Evolutionary conservation across 176 grass and related monocot genomes (phyloP), one percentile per base, ranked within the genome.

Genomic region (Themeda triandra): DNA sequence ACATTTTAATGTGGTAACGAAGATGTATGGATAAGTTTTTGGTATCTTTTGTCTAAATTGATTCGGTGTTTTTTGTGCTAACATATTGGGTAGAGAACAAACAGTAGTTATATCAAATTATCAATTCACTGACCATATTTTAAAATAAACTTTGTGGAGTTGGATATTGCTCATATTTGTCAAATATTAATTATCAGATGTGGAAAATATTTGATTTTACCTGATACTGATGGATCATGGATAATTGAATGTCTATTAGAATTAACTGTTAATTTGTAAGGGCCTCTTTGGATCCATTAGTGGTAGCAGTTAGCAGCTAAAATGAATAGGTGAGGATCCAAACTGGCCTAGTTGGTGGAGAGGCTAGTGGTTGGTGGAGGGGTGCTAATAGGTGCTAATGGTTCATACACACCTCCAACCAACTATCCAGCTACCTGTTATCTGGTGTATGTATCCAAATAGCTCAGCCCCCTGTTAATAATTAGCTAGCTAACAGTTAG

Each of bases 61-160:
- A 63, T 67, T 79, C n/a, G 24, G 77, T 71, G 70, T 48, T 73
- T 46, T 72, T 73, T 44, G 13, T 71, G 42, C 49, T 77, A 75
- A 51, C 42, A 75, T 80, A 44, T 73, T 69, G 41, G 32, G 15
- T 19, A 33, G 72, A 64, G 71, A 76, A 81, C 41, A 39, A 76
- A 70, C 74, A 70, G 17, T 75, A 35, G 54, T 29, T 29, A 29
- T 29, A 29, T 14, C 13, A 29, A 14, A 65, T 75, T 59, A 56
- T 73, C 42, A 44, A 77, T 60, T 36, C 1, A 9, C 21, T 71
- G 35, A 13, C 15, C 21, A 8, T 65, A 77, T 19, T 41, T 63
- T 59, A 63, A 21, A 58, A 85, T 58, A 36, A 27, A 36, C 74
- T 85, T 51, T 25, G 30, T 19, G 76, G 24, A 41, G 40, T 78